A percentile compares a stretch with the other conserved stretches of the same genome.
Conservation (phyloP, 768 basidiomycete genomes). For the Leccinum truebloodii region DNA sequence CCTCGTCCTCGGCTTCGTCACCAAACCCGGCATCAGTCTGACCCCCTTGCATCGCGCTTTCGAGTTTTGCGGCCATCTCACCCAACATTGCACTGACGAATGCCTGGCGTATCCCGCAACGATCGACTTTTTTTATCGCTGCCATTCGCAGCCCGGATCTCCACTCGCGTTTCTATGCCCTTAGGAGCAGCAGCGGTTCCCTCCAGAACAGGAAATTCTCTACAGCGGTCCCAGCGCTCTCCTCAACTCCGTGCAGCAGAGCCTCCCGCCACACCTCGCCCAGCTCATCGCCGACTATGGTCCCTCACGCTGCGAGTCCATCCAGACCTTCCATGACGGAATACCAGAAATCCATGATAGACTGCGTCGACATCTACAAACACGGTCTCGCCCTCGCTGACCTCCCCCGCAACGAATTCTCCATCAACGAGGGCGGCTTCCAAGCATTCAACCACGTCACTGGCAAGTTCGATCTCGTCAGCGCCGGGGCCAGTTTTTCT, state of each 20-base stretch:
- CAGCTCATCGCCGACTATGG: slow-evolving; percentile 55
- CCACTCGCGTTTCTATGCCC: slow-evolving; percentile 48
- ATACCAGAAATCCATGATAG: too few relatives aligned
- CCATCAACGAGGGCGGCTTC: too few relatives aligned
- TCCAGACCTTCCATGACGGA: slow-evolving; percentile 35
- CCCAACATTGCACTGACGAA: slow-evolving; percentile 45
- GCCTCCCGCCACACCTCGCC: slow-evolving; percentile 47
- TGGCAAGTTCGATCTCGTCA: too few relatives aligned
- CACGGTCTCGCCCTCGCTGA: too few relatives aligned
- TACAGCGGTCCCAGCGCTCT: slow-evolving; percentile 51
- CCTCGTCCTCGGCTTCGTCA: slow-evolving; percentile 42
- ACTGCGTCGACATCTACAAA: too few relatives aligned
- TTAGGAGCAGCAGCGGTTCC: slow-evolving; percentile 33
- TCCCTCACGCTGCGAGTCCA: slow-evolving; percentile 26
- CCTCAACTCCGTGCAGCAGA: slow-evolving; percentile 40
- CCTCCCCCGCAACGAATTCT: too few relatives aligned
- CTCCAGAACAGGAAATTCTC: slow-evolving; percentile 46
- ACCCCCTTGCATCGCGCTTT: slow-evolving; percentile 55
- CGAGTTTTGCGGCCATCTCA: slow-evolving; percentile 46
- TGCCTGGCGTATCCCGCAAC: slow-evolving; percentile 46
- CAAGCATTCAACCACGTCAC: too few relatives aligned
- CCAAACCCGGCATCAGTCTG: slow-evolving; percentile 42
- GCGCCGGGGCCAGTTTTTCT: slow-evolving; percentile 6
- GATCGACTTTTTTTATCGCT: slow-evolving; percentile 52
- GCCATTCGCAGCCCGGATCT: slow-evolving; percentile 57